These are phyloP conservation scores for Colletotrichum kahawae DNA, from an alignment of 2,329 filamentous ascomycete genomes.

Conservation along the genomic window DNA sequence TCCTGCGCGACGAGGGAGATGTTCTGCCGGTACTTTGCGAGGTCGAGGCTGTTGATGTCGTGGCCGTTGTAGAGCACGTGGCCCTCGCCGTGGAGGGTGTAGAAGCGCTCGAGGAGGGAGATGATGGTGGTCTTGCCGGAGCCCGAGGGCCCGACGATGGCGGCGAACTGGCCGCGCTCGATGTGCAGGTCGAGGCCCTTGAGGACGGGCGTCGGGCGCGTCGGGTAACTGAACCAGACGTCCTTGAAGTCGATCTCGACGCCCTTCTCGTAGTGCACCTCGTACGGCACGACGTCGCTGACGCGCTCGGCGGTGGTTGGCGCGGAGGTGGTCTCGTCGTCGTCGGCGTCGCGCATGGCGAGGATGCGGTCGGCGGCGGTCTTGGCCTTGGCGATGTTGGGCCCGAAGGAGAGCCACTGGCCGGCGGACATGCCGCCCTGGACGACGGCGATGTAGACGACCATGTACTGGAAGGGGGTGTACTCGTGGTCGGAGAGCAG, in stretches of 20 bases:
- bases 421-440: slow-evolving; percentile 23
- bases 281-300: slow-evolving; percentile 10
- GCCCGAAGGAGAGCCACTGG: slow-evolving; percentile 22
- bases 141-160: slow-evolving; percentile 68
- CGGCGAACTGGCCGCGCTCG: slow-evolving; percentile 67
- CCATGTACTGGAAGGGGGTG: slow-evolving; percentile 25
- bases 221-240: slow-evolving; percentile 22
- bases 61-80: slow-evolving; percentile 25
- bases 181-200: slow-evolving; percentile 33
- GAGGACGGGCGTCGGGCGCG: slow-evolving; percentile 9
- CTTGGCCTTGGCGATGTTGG: slow-evolving; percentile 23
- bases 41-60: slow-evolving; percentile 32
- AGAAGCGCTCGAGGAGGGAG: slow-evolving; percentile 33
- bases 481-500: slow-evolving; percentile 19
- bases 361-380: slow-evolving; percentile 22
- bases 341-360: slow-evolving; percentile 13
- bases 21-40: slow-evolving; percentile 33
- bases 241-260: slow-evolving; percentile 25
- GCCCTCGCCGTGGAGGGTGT: slow-evolving; percentile 10
- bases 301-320: neutral
- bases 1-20: slow-evolving; percentile 48
- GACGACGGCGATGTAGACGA: slow-evolving; percentile 24
- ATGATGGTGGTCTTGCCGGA: slow-evolving; percentile 34
- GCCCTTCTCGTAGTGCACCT: slow-evolving; percentile 24
- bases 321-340: slow-evolving; percentile 47